phyloP scores from a whole-genome alignment of 1,284 basidiomycete species.

The Cystobasidium slooffiae region DNA sequence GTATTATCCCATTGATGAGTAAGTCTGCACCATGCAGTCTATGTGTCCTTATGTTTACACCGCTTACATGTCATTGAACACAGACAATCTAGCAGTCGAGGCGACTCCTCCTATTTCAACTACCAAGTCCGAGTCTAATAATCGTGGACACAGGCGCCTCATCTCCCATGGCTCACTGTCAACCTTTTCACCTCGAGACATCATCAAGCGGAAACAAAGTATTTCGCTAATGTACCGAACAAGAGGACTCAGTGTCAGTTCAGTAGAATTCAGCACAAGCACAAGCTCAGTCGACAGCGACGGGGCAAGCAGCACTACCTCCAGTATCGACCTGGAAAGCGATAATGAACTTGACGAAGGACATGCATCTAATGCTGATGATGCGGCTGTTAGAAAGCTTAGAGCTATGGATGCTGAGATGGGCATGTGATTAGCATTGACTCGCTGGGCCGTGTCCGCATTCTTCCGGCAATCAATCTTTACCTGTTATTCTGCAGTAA shows the following conservation, averaged over 20 bases:
- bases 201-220: slow-evolving; percentile 36
- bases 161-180: slow-evolving; percentile 28
- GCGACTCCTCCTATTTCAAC: slow-evolving; percentile 4
- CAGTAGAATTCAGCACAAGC: background rate
- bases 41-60: background rate
- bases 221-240: slow-evolving; percentile 6
- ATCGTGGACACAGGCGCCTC: slow-evolving; percentile 6
- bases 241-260: slow-evolving; percentile 22
- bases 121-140: background rate
- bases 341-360: slow-evolving; percentile 7
- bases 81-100: slow-evolving; percentile 9
- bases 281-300: slow-evolving; percentile 1
- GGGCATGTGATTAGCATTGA: no score
- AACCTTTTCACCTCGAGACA: slow-evolving; percentile 23
- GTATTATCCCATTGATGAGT: slow-evolving; percentile 37
- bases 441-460: no score
- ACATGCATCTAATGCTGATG: background rate
- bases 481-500: no score
- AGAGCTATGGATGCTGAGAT: no score
- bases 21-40: background rate
- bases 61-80: background rate
- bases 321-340: slow-evolving; percentile 6
- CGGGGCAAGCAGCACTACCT: background rate
- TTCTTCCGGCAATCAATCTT: no score
- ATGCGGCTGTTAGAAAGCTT: no score